Evolutionary conservation across 2,329 filamentous ascomycete species (phyloP).

Genomic region (Microsporum canis): DNA sequence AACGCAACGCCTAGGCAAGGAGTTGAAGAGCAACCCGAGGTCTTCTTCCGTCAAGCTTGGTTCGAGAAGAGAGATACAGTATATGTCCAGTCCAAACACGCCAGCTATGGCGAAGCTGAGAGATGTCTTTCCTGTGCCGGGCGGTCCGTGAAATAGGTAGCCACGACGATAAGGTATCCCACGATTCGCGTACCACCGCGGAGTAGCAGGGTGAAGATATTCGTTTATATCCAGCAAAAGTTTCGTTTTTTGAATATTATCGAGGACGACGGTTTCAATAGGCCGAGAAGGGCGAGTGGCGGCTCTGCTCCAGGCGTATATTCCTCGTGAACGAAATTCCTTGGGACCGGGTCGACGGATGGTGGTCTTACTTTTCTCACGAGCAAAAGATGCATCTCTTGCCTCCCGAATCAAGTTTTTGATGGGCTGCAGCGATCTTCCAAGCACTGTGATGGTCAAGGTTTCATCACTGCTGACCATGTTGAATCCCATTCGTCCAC

Average conservation of each 20-base stretch:
- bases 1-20: slow-evolving; percentile 51
- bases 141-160: slow-evolving; percentile 94
- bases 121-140: slow-evolving; percentile 94
- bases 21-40: slow-evolving; percentile 47
- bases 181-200: slow-evolving; percentile 18
- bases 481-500: slow-evolving; percentile 11
- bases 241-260: slow-evolving; percentile 25
- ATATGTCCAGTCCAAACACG: slow-evolving; percentile 55
- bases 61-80: slow-evolving; percentile 53
- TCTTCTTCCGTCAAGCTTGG: slow-evolving; percentile 52
- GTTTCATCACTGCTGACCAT: slow-evolving; percentile 28
- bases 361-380: slow-evolving; percentile 34
- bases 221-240: slow-evolving; percentile 7
- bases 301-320: slow-evolving; percentile 15
- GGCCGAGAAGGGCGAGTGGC: slow-evolving; percentile 39
- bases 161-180: slow-evolving; percentile 64
- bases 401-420: slow-evolving; percentile 37
- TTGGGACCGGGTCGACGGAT: slow-evolving; percentile 38
- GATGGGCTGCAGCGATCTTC: slow-evolving; percentile 39
- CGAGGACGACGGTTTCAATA: slow-evolving; percentile 65
- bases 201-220: slow-evolving; percentile 7
- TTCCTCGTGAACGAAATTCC: slow-evolving; percentile 19
- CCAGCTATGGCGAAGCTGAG: slow-evolving; percentile 57
- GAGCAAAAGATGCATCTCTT: slow-evolving; percentile 34
- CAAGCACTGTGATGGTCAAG: slow-evolving; percentile 38